These are phyloP conservation scores for Cystobasidium slooffiae DNA, from an alignment of 1,284 basidiomycete species.

Conservation along the genomic window DNA sequence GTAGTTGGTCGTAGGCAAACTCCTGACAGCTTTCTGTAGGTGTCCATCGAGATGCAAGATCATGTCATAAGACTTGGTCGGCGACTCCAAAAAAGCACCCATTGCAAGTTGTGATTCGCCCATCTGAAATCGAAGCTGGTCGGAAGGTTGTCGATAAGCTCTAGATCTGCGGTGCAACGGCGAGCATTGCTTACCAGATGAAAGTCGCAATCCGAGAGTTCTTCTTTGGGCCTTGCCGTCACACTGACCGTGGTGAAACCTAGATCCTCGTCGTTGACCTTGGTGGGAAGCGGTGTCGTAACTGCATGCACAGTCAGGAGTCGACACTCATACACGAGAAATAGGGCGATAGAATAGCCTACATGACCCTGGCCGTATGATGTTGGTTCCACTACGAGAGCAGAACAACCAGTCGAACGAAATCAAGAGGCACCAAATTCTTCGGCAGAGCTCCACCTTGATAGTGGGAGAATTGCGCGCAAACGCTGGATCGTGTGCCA, in stretches of 20 bases:
- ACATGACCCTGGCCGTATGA: conserved; percentile 6
- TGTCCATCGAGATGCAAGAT: not conserved
- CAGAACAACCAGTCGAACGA: conserved; percentile 26
- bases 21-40: conserved; percentile 8
- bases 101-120: conserved; percentile 16
- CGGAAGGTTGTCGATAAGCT: not conserved
- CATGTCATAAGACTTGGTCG: conserved; percentile 7
- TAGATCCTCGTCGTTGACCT: conserved; percentile 29
- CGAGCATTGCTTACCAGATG: not conserved
- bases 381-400: conserved; percentile 10
- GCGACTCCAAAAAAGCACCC: conserved; percentile 4
- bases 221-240: not conserved
- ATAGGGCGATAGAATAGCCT: not conserved
- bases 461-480: not conserved
- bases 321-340: not conserved
- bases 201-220: conserved; percentile 19
- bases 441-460: conserved; percentile 6
- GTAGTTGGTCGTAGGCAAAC: conserved; percentile 4
- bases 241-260: no score
- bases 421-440: conserved; percentile 11
- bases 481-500: conserved; percentile 16
- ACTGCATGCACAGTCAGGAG: not conserved
- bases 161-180: not conserved
- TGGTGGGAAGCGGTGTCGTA: not conserved
- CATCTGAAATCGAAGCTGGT: conserved; percentile 1